phyloP scores from a whole-genome alignment of 768 basidiomycete genomes.

The Leccinellum albellum region DNA sequence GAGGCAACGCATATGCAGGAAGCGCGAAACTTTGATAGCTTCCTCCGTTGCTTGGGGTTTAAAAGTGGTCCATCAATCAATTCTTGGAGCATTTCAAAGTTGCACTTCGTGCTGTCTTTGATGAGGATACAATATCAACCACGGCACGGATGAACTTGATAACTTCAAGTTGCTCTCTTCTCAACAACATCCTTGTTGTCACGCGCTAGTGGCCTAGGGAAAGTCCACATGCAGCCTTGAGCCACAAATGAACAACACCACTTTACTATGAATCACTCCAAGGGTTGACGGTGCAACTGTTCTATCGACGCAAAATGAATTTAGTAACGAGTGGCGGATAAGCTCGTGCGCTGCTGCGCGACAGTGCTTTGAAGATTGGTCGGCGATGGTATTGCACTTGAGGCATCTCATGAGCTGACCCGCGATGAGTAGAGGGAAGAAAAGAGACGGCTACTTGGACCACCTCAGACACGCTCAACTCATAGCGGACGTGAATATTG shows the following conservation, averaged over 20 bases:
- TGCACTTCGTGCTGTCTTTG: slow-evolving; percentile 91
- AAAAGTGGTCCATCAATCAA: slow-evolving; percentile 89
- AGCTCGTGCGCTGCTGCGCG: slow-evolving; percentile 82
- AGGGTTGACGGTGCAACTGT: slow-evolving; percentile 53
- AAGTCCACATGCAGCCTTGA: slow-evolving; percentile 3
- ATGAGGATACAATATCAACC: slow-evolving; percentile 76
- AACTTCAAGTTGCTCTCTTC: slow-evolving; percentile 89
- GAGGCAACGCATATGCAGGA: slow-evolving; percentile 85
- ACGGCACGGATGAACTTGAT: slow-evolving; percentile 85
- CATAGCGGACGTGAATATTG: slow-evolving; percentile 72
- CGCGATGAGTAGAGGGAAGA: background rate
- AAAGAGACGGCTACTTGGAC: slow-evolving; percentile 61
- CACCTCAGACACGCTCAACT: slow-evolving; percentile 65
- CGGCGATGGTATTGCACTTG: slow-evolving; percentile 72
- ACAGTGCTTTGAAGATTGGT: slow-evolving; percentile 65
- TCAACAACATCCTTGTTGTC: slow-evolving; percentile 81
- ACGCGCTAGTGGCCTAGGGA: slow-evolving; percentile 69
- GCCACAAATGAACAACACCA: slow-evolving; percentile 31
- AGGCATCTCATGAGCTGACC: slow-evolving; percentile 9
- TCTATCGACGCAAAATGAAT: slow-evolving; percentile 71
- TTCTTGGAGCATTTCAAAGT: slow-evolving; percentile 83
- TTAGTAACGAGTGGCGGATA: slow-evolving; percentile 70
- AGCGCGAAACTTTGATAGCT: slow-evolving; percentile 84
- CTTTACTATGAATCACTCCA: slow-evolving; percentile 94
- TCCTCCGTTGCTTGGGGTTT: slow-evolving; percentile 90